phyloP scores from a whole-genome alignment of 2,329 filamentous ascomycete genomes.

The Sporothrix phasma region DNA sequence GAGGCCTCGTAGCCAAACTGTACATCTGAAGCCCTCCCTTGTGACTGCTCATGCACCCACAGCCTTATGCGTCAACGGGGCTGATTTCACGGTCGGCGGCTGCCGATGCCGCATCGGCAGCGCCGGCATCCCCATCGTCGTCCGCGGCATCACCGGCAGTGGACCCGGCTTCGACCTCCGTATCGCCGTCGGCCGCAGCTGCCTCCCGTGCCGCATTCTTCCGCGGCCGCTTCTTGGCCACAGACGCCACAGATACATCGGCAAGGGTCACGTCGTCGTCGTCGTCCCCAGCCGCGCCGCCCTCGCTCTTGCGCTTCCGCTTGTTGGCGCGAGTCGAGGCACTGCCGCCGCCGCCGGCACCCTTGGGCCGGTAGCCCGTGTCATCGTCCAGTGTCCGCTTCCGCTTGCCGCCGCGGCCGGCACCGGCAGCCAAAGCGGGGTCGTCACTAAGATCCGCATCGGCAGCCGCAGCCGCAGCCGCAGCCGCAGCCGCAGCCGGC shows the following conservation, averaged over 20 bases:
- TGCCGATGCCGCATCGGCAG: background rate
- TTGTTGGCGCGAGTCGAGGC: slow-evolving; percentile 36
- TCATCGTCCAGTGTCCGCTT: slow-evolving; percentile 45
- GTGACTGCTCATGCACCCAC: too few species aligned
- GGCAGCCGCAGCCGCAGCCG: slow-evolving; percentile 24
- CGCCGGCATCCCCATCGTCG: background rate
- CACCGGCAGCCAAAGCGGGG: slow-evolving; percentile 14
- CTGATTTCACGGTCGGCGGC: background rate
- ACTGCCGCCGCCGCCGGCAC: slow-evolving; percentile 28
- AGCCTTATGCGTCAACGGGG: background rate
- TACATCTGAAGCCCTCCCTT: too few species aligned
- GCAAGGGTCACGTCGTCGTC: slow-evolving; percentile 17
- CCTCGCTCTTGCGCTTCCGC: slow-evolving; percentile 49
- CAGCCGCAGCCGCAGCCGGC: slow-evolving; percentile 26
- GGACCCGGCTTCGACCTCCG: background rate
- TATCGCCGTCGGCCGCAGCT: background rate
- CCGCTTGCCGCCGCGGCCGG: slow-evolving; percentile 38
- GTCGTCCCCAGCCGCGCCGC: slow-evolving; percentile 24
- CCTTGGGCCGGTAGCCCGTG: slow-evolving; percentile 48
- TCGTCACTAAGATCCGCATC: slow-evolving; percentile 12
- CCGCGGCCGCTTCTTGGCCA: slow-evolving; percentile 23
- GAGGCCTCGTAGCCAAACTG: background rate
- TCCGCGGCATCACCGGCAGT: background rate
- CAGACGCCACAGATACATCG: background rate
- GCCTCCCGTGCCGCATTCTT: slow-evolving; percentile 23